phyloP scores from a whole-genome alignment of 495 filamentous ascomycete genomes.

The Lentithecium fluviatile region DNA sequence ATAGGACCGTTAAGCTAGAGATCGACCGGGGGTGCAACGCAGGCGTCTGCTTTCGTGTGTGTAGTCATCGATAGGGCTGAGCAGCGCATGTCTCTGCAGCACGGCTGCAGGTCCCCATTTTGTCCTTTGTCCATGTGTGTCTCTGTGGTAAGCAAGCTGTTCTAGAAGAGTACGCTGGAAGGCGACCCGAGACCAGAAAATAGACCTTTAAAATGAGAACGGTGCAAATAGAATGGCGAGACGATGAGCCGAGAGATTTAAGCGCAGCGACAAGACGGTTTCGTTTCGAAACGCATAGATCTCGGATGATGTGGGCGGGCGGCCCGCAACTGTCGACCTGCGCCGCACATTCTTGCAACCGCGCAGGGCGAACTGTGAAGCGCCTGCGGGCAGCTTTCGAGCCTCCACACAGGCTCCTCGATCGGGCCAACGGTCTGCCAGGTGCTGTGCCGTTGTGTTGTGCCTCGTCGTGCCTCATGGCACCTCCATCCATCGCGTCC shows the following conservation, averaged over 20 bases:
- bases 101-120: too few species aligned
- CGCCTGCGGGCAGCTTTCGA: too few species aligned
- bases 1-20: slow-evolving; percentile 30
- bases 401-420: slow-evolving; percentile 7
- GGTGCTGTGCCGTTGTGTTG: slow-evolving; percentile 3
- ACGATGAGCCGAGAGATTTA: background rate
- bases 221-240: slow-evolving; percentile 15
- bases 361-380: too few species aligned
- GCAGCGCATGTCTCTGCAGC: slow-evolving; percentile 22
- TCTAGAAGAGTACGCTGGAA: slow-evolving; percentile 15
- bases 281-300: slow-evolving; percentile 28
- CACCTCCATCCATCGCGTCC: slow-evolving; percentile 3
- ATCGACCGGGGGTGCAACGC: slow-evolving; percentile 8
- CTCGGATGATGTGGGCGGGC: background rate
- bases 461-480: slow-evolving; percentile 23
- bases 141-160: slow-evolving; percentile 22
- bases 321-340: background rate
- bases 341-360: slow-evolving; percentile 11
- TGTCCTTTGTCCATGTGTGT: background rate
- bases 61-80: slow-evolving; percentile 33
- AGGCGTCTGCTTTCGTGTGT: background rate
- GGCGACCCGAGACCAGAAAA: background rate
- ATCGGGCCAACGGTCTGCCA: background rate
- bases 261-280: slow-evolving; percentile 18
- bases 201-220: slow-evolving; percentile 8